Percentiles rank a stretch among this genome's conserved stretches.
Evolutionary conservation across 768 basidiomycete species (phyloP).

Genomic region (Hericium alpestre): DNA sequence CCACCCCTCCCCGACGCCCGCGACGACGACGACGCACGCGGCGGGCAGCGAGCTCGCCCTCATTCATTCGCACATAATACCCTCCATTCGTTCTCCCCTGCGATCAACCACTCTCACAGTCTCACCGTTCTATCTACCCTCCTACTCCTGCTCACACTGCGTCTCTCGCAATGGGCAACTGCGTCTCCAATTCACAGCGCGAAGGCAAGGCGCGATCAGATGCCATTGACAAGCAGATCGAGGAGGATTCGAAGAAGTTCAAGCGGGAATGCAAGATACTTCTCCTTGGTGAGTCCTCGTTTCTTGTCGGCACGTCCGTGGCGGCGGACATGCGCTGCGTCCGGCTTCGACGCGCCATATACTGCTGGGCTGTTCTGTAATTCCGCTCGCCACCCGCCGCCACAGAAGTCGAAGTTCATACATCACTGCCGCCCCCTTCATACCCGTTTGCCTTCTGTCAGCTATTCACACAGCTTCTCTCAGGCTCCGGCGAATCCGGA

Average conservation of each 20-base stretch:
- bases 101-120: neutral
- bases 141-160: neutral
- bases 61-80: neutral
- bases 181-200: constrained; percentile 42
- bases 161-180: constrained; percentile 43
- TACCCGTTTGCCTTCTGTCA: neutral
- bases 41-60: neutral
- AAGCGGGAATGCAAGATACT: constrained; percentile 90
- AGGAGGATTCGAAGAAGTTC: constrained; percentile 75
- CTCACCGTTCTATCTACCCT: neutral
- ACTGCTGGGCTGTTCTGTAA: neutral
- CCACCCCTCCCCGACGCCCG: too few relatives aligned
- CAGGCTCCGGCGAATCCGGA: constrained; percentile 91
- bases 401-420: neutral
- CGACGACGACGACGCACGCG: neutral
- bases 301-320: neutral
- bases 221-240: constrained; percentile 72
- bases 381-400: neutral
- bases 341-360: neutral
- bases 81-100: neutral
- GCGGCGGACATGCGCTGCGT: neutral
- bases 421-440: neutral
- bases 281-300: constrained; percentile 56
- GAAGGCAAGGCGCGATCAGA: constrained; percentile 55
- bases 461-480: neutral